Evolutionary conservation across 202 grass and related monocot species (phyloP), one percentile per base, ranked within the genome.

Genomic region (Digitaria exilis): DNA sequence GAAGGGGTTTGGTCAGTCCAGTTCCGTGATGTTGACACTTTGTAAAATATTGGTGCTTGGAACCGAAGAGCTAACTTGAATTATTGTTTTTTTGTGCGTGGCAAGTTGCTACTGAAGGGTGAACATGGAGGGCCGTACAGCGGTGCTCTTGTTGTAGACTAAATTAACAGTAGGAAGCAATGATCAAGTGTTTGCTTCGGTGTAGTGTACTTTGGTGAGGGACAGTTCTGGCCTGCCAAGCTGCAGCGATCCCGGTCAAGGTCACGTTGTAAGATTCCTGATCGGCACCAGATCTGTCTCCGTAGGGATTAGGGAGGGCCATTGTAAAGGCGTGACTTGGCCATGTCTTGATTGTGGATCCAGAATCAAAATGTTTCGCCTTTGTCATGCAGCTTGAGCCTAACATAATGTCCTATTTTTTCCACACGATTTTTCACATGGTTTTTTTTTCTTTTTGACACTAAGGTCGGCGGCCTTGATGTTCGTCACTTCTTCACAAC

Each of bases 201-300:
- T 80, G 71, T 73, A 65, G 26, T 73, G 68, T 73, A 73, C 67
- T 43, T 50, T 5, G 61, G 32, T 25, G 41, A 74, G 50, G 75
- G 81, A 68, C 86, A 80, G 60, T 12, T 74, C 81, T 84, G 87
- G 57, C 69, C 81, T 88, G 87, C 29, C 81, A 80, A 43, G 76
- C 19, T 60, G 64, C 76, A 69, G 63, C 26, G 45, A 80, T 88
- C 76, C 31, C 61, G 54, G 61, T 88, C 81, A 69, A 74, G 51
- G 9, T 45, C 69, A 80, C 76, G 61, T 80, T 75, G 61, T 84
- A 60, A 80, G 87, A 88, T 88, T 75, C 87, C 69, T 80, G 22
- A 67, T 79, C 34, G 57, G 75, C 54, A 79, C 69, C 54, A 79
- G 24, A 75, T 74, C 51, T 45, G 15, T 75, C 13, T 82, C 25